A percentile compares a stretch with the other conserved stretches of the same genome.
Evolutionary conservation across 1,284 basidiomycete species (phyloP).

Genomic region (Xerocomus nothofagi): DNA sequence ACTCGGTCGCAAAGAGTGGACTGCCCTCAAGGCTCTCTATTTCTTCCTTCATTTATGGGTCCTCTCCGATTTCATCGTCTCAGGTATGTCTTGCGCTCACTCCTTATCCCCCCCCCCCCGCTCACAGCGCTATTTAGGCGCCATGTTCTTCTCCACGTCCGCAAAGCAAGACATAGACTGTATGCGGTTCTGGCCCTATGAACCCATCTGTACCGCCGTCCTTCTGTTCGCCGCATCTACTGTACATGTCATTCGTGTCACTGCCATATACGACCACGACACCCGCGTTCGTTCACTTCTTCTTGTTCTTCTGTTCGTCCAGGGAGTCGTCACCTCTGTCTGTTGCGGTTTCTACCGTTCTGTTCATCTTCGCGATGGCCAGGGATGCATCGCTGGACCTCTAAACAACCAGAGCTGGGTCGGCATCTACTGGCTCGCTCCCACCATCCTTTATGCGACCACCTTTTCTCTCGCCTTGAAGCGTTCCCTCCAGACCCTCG

Average conservation of each 20-base stretch:
- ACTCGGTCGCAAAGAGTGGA: slow-evolving; percentile 69
- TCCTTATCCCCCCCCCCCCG: not conserved
- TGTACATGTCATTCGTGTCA: slow-evolving; percentile 31
- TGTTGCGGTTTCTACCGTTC: slow-evolving; percentile 75
- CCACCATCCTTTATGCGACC: slow-evolving; percentile 61
- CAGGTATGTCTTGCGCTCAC: slow-evolving; percentile 48
- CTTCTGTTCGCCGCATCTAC: slow-evolving; percentile 67
- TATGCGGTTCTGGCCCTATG: slow-evolving; percentile 73
- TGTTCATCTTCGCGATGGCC: slow-evolving; percentile 65
- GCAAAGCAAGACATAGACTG: slow-evolving; percentile 56
- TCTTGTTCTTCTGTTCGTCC: slow-evolving; percentile 58
- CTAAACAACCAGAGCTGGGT: slow-evolving; percentile 64
- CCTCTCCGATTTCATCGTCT: slow-evolving; percentile 71
- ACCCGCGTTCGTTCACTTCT: slow-evolving; percentile 54
- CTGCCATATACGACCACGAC: slow-evolving; percentile 67
- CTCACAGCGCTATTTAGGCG: slow-evolving; percentile 44
- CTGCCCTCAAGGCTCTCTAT: slow-evolving; percentile 70
- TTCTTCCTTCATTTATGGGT: slow-evolving; percentile 72
- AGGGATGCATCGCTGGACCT: slow-evolving; percentile 82
- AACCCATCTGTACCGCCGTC: slow-evolving; percentile 78
- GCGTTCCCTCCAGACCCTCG: slow-evolving; percentile 63
- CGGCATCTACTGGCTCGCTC: slow-evolving; percentile 77
- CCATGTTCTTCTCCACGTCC: slow-evolving; percentile 78
- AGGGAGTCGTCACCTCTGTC: slow-evolving; percentile 66
- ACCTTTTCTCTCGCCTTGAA: slow-evolving; percentile 58